phyloP scores from a whole-genome alignment of 2,329 filamentous ascomycete species.

The Fonsecaea nubica region DNA sequence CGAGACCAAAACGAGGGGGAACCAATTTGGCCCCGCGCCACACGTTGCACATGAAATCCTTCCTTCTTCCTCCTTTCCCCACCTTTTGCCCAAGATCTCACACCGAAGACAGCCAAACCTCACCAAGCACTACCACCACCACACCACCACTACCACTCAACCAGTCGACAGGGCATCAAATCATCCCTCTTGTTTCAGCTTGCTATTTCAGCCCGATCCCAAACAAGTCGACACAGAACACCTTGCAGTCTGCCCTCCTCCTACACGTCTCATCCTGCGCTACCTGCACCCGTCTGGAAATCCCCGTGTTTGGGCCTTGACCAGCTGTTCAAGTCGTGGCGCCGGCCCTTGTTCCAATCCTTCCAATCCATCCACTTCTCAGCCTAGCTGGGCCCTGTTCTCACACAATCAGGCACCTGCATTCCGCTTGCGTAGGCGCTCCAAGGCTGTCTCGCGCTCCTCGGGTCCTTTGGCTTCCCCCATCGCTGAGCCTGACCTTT shows the following conservation, averaged over 20 bases:
- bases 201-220: slow-evolving; percentile 20
- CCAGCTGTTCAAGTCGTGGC: slow-evolving; percentile 5
- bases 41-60: background rate
- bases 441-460: slow-evolving; percentile 12
- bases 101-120: slow-evolving; percentile 20
- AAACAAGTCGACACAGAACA: slow-evolving; percentile 3
- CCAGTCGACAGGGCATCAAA: slow-evolving; percentile 10
- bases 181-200: slow-evolving; percentile 22
- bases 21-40: background rate
- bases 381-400: slow-evolving; percentile 11
- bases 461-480: background rate
- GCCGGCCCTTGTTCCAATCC: slow-evolving; percentile 6
- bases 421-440: background rate
- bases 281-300: background rate
- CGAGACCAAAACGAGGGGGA: background rate
- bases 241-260: slow-evolving; percentile 9
- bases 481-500: background rate
- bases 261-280: background rate
- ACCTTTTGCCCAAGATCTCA: background rate
- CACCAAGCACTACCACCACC: background rate
- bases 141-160: background rate
- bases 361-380: slow-evolving; percentile 8
- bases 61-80: slow-evolving; percentile 18
- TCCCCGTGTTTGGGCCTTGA: background rate
- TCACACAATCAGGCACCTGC: slow-evolving; percentile 10